phyloP scores from a whole-genome alignment of 2,329 filamentous ascomycete genomes.

The Xylaria sp. region DNA sequence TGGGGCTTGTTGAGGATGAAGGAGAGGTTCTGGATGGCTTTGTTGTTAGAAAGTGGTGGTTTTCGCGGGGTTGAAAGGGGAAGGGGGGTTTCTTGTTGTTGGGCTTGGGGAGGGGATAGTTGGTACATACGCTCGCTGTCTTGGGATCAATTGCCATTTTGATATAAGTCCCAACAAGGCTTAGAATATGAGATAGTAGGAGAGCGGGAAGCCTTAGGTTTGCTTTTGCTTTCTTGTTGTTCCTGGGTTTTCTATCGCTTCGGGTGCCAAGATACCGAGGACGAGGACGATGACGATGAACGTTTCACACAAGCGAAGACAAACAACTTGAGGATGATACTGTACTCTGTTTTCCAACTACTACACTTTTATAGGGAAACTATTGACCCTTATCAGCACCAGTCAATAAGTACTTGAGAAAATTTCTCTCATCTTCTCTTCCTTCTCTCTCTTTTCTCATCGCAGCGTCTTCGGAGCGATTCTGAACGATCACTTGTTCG shows the following conservation, averaged over 20 bases:
- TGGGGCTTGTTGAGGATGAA: conserved; percentile 83
- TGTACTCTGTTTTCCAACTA: conserved; percentile 1
- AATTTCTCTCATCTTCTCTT: conserved; percentile 7
- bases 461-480: conserved; percentile 29
- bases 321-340: background rate
- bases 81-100: background rate
- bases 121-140: conserved; percentile 33
- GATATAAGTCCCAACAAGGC: background rate
- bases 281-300: conserved; percentile 15
- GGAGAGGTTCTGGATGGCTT: conserved; percentile 75
- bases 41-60: conserved; percentile 10
- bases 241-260: background rate
- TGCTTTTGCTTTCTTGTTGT: background rate
- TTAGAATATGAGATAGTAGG: background rate
- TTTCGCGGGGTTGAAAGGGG: background rate
- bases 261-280: conserved; percentile 5
- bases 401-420: conserved; percentile 1
- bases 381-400: conserved; percentile 14
- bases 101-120: background rate
- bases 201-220: background rate
- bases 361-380: conserved; percentile 17
- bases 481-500: conserved; percentile 21
- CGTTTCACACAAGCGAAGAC: conserved; percentile 13
- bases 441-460: background rate
- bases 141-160: conserved; percentile 33